Evolutionary conservation across 2,329 filamentous ascomycete species (phyloP).

Genomic region (Apiospora kogelbergensis): DNA sequence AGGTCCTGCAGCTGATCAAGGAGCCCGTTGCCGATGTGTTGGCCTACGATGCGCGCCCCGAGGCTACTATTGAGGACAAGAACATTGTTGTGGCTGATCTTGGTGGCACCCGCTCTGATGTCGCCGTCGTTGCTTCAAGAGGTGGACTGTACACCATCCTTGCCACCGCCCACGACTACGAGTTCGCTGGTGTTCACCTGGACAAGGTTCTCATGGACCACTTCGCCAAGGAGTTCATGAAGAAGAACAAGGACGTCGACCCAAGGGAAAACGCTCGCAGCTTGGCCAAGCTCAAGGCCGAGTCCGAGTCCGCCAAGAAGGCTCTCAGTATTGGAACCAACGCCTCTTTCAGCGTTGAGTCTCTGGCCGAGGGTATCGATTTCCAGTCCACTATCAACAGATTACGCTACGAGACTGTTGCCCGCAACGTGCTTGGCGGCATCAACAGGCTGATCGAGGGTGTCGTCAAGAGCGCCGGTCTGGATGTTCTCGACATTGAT

Average conservation of each 20-base stretch:
- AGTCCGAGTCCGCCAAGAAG: slow-evolving; percentile 90
- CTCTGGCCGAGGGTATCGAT: slow-evolving; percentile 83
- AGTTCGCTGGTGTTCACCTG: slow-evolving; percentile 81
- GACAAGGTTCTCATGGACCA: slow-evolving; percentile 93
- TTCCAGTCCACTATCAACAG: slow-evolving; percentile 92
- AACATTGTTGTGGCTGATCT: slow-evolving; percentile 88
- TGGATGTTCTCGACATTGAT: slow-evolving; percentile 90
- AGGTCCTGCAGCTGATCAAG: slow-evolving; percentile 88
- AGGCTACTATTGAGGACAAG: slow-evolving; percentile 78
- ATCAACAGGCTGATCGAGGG: slow-evolving; percentile 84
- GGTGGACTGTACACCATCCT: slow-evolving; percentile 96
- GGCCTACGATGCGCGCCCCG: slow-evolving; percentile 85
- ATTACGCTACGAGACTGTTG: slow-evolving; percentile 87
- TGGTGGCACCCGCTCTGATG: slow-evolving; percentile 88
- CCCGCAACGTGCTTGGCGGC: slow-evolving; percentile 80
- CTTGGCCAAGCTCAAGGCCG: slow-evolving; percentile 88
- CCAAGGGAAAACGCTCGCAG: slow-evolving; percentile 78
- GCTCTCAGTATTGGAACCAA: slow-evolving; percentile 84
- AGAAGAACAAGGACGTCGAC: slow-evolving; percentile 85
- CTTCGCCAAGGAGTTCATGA: slow-evolving; percentile 98
- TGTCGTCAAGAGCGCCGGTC: slow-evolving; percentile 85
- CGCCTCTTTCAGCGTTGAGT: slow-evolving; percentile 91
- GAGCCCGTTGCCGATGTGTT: slow-evolving; percentile 88
- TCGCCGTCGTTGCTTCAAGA: slow-evolving; percentile 85
- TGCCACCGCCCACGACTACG: slow-evolving; percentile 92